Base-by-base conservation (phyloP, 345 rosid genomes). In the Acer yangbiense region DNA sequence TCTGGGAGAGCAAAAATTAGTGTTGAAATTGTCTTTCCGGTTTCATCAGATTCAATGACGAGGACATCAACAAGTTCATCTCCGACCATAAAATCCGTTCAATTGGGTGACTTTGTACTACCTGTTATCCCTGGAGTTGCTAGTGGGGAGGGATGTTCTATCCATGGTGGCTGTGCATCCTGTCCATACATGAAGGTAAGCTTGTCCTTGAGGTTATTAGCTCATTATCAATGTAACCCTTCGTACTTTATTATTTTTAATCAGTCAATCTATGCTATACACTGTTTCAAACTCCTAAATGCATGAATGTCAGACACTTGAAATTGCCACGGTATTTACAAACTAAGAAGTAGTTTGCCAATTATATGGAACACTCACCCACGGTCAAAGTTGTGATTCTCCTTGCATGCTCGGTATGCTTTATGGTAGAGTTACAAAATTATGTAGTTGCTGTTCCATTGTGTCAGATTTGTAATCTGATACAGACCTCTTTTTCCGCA, bases 131-230 rank as follows among this genome's bases (percentile, higher is more conserved):
- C 98, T 27, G 99, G 99, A 74, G 97, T 90, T 84, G 87, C 99
- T 39, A 86, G 89, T 29, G 99, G 99, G 25, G 99, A 96, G 83
- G 99, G 98, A 48, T 91, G 98, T 77, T 96, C 98, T 46, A 86
- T 94, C 57, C 95, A 96, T 60, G 99, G 99, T 3, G 97, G 98
- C 32, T 94, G 99, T 81, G 99, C 99, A 25, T 96, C 99, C 52
- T 96, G 99, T 78, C 99, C 99, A 1, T 96, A 92, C 69, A 94
- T 94, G 98, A 96, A 96, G 98, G 99, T 94, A 29, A 74, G 85
- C 72, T 5, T 71, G 65, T 72, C 70, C 50, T 57, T 43, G 7
- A 20, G 23, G 25, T 43, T 39, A 4, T 20, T 25, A 48, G 67
- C 9, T 10, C 65, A 48, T 9, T 21, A 27, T 54, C 16, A 43